A percentile compares a stretch with the other conserved stretches of the same genome.
These are phyloP conservation scores for Hypoxylon trugodes DNA, from an alignment of 495 filamentous ascomycete genomes.

Conservation along the genomic window DNA sequence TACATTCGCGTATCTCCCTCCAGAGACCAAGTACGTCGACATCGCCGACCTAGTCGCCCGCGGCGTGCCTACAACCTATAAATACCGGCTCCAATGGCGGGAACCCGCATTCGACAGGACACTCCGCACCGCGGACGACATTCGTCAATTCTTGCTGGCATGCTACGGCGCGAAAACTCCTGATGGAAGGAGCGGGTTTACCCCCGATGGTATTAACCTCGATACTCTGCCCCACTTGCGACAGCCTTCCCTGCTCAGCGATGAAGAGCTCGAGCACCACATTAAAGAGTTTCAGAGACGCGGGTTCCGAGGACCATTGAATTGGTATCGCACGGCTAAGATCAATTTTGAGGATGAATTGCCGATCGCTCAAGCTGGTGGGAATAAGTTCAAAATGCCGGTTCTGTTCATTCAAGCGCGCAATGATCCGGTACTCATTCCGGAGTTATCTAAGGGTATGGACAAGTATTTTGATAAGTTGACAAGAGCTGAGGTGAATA, in stretches of 20 bases:
- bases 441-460: slow-evolving; percentile 9
- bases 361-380: slow-evolving; percentile 13
- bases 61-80: slow-evolving; percentile 2
- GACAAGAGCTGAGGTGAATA: slow-evolving; percentile 14
- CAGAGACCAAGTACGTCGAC: slow-evolving; percentile 12
- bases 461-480: slow-evolving; percentile 19
- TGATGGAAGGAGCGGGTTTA: not conserved
- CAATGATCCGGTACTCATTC: slow-evolving; percentile 11
- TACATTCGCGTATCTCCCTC: slow-evolving; percentile 1
- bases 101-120: slow-evolving; percentile 3
- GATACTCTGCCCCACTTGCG: not conserved
- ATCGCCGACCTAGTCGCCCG: slow-evolving; percentile 12
- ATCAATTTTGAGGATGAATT: slow-evolving; percentile 70
- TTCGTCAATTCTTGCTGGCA: slow-evolving; percentile 9
- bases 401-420: slow-evolving; percentile 13
- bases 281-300: slow-evolving; percentile 64
- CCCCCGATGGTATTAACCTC: slow-evolving; percentile 3
- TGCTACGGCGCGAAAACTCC: not conserved
- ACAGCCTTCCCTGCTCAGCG: slow-evolving; percentile 57
- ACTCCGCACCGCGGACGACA: not conserved
- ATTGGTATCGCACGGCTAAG: slow-evolving; percentile 75
- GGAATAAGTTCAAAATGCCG: slow-evolving; percentile 15
- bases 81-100: slow-evolving; percentile 15
- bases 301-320: slow-evolving; percentile 72
- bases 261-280: slow-evolving; percentile 75